Percentiles rank a stretch among this genome's conserved stretches.
Conservation (phyloP, 345 rosid genomes). For the Pelargonium nanum region DNA sequence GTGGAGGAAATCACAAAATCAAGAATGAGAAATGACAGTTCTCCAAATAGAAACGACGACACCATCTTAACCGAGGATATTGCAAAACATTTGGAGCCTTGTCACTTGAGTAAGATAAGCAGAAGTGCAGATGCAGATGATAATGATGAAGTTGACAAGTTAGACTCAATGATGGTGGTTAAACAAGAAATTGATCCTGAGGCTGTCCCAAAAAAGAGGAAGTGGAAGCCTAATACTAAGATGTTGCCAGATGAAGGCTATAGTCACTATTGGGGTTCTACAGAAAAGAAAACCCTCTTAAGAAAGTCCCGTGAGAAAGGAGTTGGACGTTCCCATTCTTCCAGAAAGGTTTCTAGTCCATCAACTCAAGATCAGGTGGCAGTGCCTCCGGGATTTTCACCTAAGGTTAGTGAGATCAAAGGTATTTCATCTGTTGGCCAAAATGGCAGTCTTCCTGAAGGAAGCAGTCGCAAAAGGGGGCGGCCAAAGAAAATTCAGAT, state of each 20-base stretch:
- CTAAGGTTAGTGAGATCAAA: background rate
- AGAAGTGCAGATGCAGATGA: constrained; percentile 9
- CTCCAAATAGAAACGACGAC: constrained; percentile 12
- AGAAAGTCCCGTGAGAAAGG: constrained; percentile 24
- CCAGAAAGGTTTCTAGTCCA: constrained; percentile 22
- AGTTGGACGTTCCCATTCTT: constrained; percentile 17
- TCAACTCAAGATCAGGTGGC: constrained; percentile 3
- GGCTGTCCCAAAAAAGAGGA: constrained; percentile 40
- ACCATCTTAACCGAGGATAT: constrained; percentile 7
- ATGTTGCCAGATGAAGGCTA: constrained; percentile 62
- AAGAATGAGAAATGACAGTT: constrained; percentile 20
- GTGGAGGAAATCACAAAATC: constrained; percentile 19
- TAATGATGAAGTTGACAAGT: constrained; percentile 12
- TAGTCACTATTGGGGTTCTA: constrained; percentile 36
- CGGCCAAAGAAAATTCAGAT: constrained; percentile 18
- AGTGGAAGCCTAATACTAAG: constrained; percentile 50
- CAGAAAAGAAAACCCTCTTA: constrained; percentile 21
- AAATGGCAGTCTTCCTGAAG: constrained; percentile 9
- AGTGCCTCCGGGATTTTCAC: background rate
- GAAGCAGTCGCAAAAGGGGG: constrained; percentile 26
- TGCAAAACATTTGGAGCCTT: constrained; percentile 15
- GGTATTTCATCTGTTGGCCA: constrained; percentile 14
- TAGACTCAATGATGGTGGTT: constrained; percentile 15
- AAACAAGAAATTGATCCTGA: constrained; percentile 26
- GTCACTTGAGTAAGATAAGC: constrained; percentile 10